These are phyloP conservation scores for Pistacia atlantica DNA, from an alignment of 345 rosid genomes.

Conservation along the genomic window DNA sequence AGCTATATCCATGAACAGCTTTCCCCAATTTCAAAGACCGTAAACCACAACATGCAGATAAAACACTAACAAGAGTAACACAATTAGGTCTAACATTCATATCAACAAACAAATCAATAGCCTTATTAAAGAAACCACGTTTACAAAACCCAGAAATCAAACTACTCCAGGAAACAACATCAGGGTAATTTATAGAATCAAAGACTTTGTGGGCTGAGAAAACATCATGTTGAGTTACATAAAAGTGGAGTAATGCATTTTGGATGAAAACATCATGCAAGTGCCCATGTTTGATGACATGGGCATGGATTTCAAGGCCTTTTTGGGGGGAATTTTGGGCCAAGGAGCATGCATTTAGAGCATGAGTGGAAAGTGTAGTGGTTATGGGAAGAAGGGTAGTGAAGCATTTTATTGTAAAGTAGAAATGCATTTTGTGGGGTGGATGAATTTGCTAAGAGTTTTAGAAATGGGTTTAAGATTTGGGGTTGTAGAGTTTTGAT, in stretches of 20 bases:
- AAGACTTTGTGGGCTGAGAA: constrained; percentile 23
- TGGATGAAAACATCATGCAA: constrained; percentile 24
- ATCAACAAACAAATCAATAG: constrained; percentile 16
- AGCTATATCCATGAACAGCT: constrained; percentile 24
- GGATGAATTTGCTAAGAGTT: constrained; percentile 21
- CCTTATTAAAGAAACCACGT: constrained; percentile 27
- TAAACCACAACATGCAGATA: constrained; percentile 21
- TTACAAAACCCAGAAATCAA: constrained; percentile 25
- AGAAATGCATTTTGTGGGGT: constrained; percentile 24
- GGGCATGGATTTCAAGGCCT: constrained; percentile 28
- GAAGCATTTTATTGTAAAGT: constrained; percentile 30
- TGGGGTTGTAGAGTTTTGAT: constrained; percentile 25
- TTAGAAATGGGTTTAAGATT: constrained; percentile 25
- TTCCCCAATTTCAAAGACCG: not conserved
- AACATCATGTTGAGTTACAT: constrained; percentile 14
- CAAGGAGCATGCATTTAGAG: constrained; percentile 24
- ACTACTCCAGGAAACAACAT: constrained; percentile 37
- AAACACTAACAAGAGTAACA: constrained; percentile 22
- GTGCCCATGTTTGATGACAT: constrained; percentile 24
- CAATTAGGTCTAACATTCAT: constrained; percentile 30
- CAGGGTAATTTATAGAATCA: constrained; percentile 11
- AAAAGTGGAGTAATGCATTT: constrained; percentile 34
- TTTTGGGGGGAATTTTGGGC: constrained; percentile 11
- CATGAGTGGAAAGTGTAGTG: constrained; percentile 33
- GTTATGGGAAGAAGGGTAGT: constrained; percentile 14